Conservation (phyloP, 129 eudicot species). For the Ambrosia artemisiifolia region DNA sequence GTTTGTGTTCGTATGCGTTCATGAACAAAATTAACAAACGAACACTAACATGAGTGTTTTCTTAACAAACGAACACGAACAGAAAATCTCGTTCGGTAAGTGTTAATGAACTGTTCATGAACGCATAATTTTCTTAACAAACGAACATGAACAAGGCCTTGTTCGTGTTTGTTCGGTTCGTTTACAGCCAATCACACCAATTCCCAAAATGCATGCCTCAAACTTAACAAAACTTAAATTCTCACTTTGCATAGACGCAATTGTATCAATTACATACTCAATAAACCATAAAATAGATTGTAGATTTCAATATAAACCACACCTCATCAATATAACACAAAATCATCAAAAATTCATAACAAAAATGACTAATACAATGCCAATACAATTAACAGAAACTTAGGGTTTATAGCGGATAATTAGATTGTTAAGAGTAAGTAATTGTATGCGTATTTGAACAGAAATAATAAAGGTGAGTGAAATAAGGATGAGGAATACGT, state of each 20-base stretch:
- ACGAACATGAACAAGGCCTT: no score
- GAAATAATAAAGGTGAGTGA: background rate
- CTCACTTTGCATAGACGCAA: background rate
- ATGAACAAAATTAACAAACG: no score
- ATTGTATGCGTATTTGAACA: background rate
- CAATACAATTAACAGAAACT: slow-evolving; percentile 8
- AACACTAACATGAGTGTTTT: no score
- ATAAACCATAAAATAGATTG: background rate
- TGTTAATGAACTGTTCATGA: no score
- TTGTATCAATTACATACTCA: background rate
- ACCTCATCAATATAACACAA: background rate
- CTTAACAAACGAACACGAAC: no score
- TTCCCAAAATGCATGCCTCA: background rate
- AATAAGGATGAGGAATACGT: background rate
- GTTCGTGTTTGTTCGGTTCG: no score
- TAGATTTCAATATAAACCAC: background rate
- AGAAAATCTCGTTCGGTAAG: no score
- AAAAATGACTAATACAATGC: background rate
- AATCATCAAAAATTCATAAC: background rate
- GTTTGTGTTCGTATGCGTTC: no score
- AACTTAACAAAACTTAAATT: background rate
- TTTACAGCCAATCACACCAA: no score
- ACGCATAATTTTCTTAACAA: no score
- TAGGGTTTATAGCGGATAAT: slow-evolving; percentile 14
- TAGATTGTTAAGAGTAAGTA: background rate